Evolutionary conservation across 768 basidiomycete species (phyloP), one percentile per base, ranked within the genome.

Genomic region (Fistulinella prunicolor): DNA sequence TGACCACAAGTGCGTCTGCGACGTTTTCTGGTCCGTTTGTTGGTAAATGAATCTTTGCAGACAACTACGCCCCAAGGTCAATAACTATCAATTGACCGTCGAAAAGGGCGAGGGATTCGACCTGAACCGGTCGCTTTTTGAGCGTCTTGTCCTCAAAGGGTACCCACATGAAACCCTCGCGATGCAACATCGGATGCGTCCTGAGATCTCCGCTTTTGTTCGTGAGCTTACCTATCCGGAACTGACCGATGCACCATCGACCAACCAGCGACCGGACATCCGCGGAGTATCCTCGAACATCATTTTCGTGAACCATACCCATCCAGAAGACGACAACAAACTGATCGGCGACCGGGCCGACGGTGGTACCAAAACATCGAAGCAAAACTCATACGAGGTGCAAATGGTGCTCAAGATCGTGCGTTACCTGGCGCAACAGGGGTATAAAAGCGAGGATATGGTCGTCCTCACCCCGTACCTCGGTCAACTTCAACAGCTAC

Each of bases 401-500:
- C 52, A 71, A 21, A 86, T 86, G 81, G 73, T 85, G 2, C 58
- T 85, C 44, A 82, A 80, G 58, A 83, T 85, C 10, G 70, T 86
- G 4, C 73, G 74, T 22, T 86, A 86, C 55, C 74, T 87, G 3
- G 77, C 61, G 2, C 85, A 86, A 51, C 83, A 86, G 51, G 83
- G 85, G 2, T 86, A 86, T 53, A 73, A 76, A 0, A 78, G 79
- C 0, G 74, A 81, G 12, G 64, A 81, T 13, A 63, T 87, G 1
- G 84, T 86, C n/a, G 65, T 87, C 13, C 65, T 87, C 35, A 86
- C 85, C 0, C 85, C 85, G 0, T 86, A 87, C 49, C 70, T 86
- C 1, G 85, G 83, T 0, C 85, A 86, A 58, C 68, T 86, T 4
- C 69, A 70, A 9, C 70, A 70, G 21, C 69, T 86, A 3, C 73